A percentile compares a stretch with the other conserved stretches of the same genome.
phyloP scores from a whole-genome alignment of 805 yeast genomes.

The Clavispora fructus region DNA sequence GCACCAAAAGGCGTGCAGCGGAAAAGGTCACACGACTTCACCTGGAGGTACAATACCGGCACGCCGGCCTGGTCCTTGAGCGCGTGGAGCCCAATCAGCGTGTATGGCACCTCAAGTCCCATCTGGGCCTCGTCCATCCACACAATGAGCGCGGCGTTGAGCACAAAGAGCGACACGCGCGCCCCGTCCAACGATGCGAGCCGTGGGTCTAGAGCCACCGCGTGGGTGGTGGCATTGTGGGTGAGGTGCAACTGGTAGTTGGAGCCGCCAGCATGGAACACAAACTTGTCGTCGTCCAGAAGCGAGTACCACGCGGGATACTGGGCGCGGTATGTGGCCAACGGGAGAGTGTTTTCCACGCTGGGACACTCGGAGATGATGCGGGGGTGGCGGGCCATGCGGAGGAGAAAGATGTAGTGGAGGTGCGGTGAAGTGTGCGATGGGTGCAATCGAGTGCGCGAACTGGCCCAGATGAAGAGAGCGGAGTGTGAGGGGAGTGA shows the following conservation, averaged over 20 bases:
- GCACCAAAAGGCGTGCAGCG: constrained; percentile 5
- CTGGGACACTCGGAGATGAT: constrained; percentile 28
- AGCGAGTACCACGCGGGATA: constrained; percentile 36
- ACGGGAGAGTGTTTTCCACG: constrained; percentile 37
- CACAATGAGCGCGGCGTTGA: constrained; percentile 29
- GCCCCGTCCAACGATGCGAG: constrained; percentile 6
- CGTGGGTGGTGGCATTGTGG: constrained; percentile 12
- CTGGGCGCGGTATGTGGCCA: constrained; percentile 27
- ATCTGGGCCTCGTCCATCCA: constrained; percentile 19
- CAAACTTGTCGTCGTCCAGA: constrained; percentile 34
- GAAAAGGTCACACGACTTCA: constrained; percentile 19
- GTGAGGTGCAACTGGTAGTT: constrained; percentile 9
- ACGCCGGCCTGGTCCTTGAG: constrained; percentile 15
- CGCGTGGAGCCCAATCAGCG: constrained; percentile 29
- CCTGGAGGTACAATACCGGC: constrained; percentile 27
- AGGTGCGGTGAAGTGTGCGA: not conserved
- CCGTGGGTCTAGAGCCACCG: constrained; percentile 8
- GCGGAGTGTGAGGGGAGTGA: too few species aligned
- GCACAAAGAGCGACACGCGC: constrained; percentile 24
- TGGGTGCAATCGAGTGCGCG: not conserved
- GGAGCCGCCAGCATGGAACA: constrained; percentile 36
- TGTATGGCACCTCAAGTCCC: constrained; percentile 35
- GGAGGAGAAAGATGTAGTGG: not conserved
- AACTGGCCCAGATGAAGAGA: not conserved
- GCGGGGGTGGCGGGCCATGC: constrained; percentile 5